phyloP scores from a whole-genome alignment of 192 early-diverging fungal species.

The Phycomyces blakesleeanus region DNA sequence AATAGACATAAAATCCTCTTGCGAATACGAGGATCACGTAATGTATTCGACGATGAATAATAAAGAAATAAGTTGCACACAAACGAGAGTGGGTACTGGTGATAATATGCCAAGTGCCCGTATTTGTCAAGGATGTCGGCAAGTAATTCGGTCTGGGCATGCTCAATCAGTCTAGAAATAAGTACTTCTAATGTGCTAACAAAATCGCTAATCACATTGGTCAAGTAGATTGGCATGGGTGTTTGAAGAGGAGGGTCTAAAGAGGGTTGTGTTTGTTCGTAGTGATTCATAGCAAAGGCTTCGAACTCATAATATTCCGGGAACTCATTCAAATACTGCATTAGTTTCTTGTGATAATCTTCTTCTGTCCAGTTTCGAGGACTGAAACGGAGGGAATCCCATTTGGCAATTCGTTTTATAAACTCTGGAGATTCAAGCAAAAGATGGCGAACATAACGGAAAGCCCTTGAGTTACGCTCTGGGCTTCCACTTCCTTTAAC shows the following conservation, averaged over 20 bases:
- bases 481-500: conserved; percentile 53
- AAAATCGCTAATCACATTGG: conserved; percentile 62
- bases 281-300: conserved; percentile 47
- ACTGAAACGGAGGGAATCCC: conserved; percentile 60
- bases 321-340: conserved; percentile 56
- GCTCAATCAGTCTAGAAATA: conserved; percentile 66
- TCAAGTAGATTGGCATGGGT: conserved; percentile 67
- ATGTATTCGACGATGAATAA: conserved; percentile 59
- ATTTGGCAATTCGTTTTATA: conserved; percentile 53
- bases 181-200: conserved; percentile 63
- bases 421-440: conserved; percentile 52
- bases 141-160: conserved; percentile 54
- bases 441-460: conserved; percentile 48
- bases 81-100: conserved; percentile 65
- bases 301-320: conserved; percentile 78
- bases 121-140: conserved; percentile 57
- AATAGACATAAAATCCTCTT: conserved; percentile 56
- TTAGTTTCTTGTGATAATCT: conserved; percentile 60
- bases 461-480: conserved; percentile 44
- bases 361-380: conserved; percentile 71
- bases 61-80: conserved; percentile 64
- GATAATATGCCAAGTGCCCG: conserved; percentile 59
- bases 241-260: conserved; percentile 58
- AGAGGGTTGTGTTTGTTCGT: conserved; percentile 30
- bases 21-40: conserved; percentile 53